These are phyloP conservation scores for Tuber microsphaerosporum DNA, from an alignment of 495 filamentous ascomycete genomes.

Conservation along the genomic window DNA sequence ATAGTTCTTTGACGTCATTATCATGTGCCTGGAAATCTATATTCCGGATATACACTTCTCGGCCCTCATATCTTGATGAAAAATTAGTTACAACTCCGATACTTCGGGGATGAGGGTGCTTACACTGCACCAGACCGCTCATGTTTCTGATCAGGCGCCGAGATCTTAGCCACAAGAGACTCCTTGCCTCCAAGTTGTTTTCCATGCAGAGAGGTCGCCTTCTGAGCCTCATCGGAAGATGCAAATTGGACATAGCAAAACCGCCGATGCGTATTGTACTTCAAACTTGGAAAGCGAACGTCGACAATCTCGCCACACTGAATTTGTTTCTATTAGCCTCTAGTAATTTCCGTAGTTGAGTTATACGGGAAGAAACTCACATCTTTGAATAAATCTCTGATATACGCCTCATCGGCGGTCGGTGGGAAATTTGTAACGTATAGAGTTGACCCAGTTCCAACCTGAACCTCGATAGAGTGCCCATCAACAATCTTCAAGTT, in stretches of 20 bases:
- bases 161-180: slow-evolving; percentile 69
- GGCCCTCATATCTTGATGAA: slow-evolving; percentile 55
- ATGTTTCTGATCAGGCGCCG: slow-evolving; percentile 69
- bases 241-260: slow-evolving; percentile 93
- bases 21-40: slow-evolving; percentile 60
- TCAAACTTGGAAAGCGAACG: slow-evolving; percentile 83
- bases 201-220: slow-evolving; percentile 64
- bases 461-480: slow-evolving; percentile 60
- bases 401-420: slow-evolving; percentile 69
- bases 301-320: slow-evolving; percentile 73
- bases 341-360: not conserved
- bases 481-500: slow-evolving; percentile 69
- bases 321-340: slow-evolving; percentile 35
- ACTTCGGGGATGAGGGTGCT: not conserved
- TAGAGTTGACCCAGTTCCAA: slow-evolving; percentile 68
- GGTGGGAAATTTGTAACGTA: slow-evolving; percentile 90
- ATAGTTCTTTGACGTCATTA: slow-evolving; percentile 60
- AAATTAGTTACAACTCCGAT: slow-evolving; percentile 9
- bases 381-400: slow-evolving; percentile 65
- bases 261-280: slow-evolving; percentile 74
- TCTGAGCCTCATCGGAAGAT: slow-evolving; percentile 54
- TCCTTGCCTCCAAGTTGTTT: slow-evolving; percentile 57
- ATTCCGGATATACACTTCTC: slow-evolving; percentile 77
- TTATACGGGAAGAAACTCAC: slow-evolving; percentile 42
- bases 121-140: slow-evolving; percentile 68